Conservation (phyloP, 2,329 filamentous ascomycete genomes). For the Colletotrichum eleusines region DNA sequence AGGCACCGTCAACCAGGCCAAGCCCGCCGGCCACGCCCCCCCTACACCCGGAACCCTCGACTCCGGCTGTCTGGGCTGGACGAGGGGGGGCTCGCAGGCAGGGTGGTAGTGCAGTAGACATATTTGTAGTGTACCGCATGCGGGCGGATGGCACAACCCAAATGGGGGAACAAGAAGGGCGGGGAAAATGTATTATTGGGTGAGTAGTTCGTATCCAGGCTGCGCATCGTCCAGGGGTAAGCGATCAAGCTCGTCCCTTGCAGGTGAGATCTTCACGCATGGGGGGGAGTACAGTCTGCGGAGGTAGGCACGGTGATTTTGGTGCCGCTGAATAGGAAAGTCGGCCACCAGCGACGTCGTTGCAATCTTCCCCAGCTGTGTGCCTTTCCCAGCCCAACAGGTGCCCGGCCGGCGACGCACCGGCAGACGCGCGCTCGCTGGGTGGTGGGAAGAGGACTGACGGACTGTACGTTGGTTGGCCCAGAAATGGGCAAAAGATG, state of each 20-base stretch:
- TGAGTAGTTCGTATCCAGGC: neutral
- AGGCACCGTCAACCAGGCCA: neutral
- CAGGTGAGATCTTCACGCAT: constrained; percentile 6
- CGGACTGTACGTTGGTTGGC: neutral
- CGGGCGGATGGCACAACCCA: neutral
- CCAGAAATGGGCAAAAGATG: neutral
- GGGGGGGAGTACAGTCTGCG: neutral
- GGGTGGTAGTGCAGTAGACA: neutral
- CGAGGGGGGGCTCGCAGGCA: neutral
- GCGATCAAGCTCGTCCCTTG: neutral
- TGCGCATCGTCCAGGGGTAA: neutral
- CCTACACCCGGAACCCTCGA: neutral
- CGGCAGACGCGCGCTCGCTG: neutral
- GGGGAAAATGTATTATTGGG: neutral
- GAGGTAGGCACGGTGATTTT: neutral
- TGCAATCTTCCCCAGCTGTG: neutral
- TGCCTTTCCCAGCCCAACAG: neutral
- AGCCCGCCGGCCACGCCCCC: neutral
- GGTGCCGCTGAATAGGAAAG: neutral
- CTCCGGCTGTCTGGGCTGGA: constrained; percentile 15
- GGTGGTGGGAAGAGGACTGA: neutral
- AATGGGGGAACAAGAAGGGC: neutral
- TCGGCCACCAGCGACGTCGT: neutral
- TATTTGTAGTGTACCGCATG: neutral
- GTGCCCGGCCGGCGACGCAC: neutral